Evolutionary conservation across 306 rosid genomes (phyloP), one percentile per base, ranked within the genome.

Genomic region (Echinosophora koreensis): DNA sequence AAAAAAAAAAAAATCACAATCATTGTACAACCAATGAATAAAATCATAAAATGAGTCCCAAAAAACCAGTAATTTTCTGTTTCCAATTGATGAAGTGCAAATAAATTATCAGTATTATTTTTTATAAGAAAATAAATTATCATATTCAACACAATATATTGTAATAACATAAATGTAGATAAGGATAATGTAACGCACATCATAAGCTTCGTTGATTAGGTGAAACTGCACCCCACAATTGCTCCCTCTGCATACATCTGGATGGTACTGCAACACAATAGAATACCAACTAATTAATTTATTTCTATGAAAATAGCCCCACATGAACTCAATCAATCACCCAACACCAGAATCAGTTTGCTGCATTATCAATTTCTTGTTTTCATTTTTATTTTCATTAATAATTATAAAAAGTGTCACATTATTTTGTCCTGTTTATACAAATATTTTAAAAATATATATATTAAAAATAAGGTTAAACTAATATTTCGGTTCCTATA

Each of bases 151-250:
- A 6, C 9, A 58, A 6, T 38, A 37, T 28, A 6, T 47, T 50
- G 22, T 0, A 34, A n/a, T n/a, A n/a, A 22, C 37, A 6, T 15
- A 61, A 42, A 35, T 8, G 35, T 1, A 1, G 42, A 15, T 12
- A 32, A 22, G 3, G 18, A 50, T 44, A 73, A 72, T 87, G 27
- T 44, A 68, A 72, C 88, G 27, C 80, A 96, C 99, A 88, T 89
- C 96, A 74, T 96, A 92, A 41, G 99, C 99, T 78, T 96, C 91
- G 5, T 92, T 90, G 88, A 95, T 95, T 65, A 66, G 79, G 50
- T 92, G 91, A 87, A 95, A 92, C 67, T 88, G 88, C 47, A 92
- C 99, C 1, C 93, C 89, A 12, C 96, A 91, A 68, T 91, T 90
- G 71, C 6, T 89, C 41, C 94, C 97, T 81, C 86, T 89, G 70